Base-by-base conservation (phyloP, 2,329 filamentous ascomycete species). In the Arthrocladium fulminans region DNA sequence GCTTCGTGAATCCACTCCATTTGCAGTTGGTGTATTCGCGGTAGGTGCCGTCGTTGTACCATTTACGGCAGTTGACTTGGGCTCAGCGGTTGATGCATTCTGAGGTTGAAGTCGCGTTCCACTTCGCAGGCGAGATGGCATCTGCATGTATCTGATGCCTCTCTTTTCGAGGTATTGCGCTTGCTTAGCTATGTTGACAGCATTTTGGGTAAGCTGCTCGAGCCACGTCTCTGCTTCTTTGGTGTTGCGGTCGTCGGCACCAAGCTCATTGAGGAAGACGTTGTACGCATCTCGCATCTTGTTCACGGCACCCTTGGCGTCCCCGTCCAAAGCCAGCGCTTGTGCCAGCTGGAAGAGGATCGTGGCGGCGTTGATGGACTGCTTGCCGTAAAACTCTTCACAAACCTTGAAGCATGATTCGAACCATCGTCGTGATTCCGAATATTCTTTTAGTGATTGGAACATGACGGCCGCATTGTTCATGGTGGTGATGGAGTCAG, bases 391-490 rank as follows among this genome's bases (percentile, higher is more conserved):
- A 3, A 96, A 81, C 39, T 83, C 79, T 68, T 96, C 88, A 65
- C 89, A 96, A 53, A 97, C 83, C 37, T 80, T 77, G 45, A 97
- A 80, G 8, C 89, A 94, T 55, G 88, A 84, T 68, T 97, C 92
- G 63, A 98, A 98, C 92, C 92, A 98, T 54, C 90, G 76, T 45
- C 92, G 84, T 39, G 90, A 97, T 68, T 95, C 88, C 60, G 90
- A 84, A 72, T 94, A 98, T 52, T 86, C 83, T 74, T 97, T 95
- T 59, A 96, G 78, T 48, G 88, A 83, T 69, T 98, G 92, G 50
- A 98, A 80, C 92, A 98, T 98, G 51, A 98, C 92, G 6, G 92
- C 92, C 17, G 88, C 90, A 62, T 98, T 98, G 77, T 97, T 98
- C 69, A 97, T 84, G 13, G 92, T 97, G 7, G 94, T 98, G 68